These are phyloP conservation scores for Oryza meridionalis DNA, from an alignment of 176 grass and related monocot genomes.

Conservation along the genomic window DNA sequence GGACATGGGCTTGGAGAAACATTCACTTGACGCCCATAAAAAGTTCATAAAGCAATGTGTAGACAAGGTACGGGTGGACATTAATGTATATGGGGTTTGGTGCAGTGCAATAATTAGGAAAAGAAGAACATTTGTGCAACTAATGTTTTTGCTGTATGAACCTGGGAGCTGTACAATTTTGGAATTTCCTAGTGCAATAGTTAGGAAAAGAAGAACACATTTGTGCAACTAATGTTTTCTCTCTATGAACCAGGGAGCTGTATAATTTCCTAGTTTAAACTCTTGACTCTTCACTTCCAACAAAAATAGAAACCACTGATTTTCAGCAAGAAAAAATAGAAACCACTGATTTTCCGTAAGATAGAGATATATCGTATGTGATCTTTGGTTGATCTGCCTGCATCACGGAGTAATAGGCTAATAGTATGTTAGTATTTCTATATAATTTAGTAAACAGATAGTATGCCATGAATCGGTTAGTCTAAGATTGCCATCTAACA, in stretches of 20 bases:
- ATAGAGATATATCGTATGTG: background rate
- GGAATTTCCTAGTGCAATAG: background rate
- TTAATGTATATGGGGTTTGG: conserved; percentile 11
- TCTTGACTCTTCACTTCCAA: background rate
- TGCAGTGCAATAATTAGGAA: conserved; percentile 22
- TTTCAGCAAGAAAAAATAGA: background rate
- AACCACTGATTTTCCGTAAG: background rate
- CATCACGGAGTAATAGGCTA: background rate
- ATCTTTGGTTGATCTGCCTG: conserved; percentile 4
- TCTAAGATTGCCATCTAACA: background rate
- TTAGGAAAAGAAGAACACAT: too few species aligned
- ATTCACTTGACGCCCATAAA: conserved; percentile 86
- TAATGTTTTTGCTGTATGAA: background rate
- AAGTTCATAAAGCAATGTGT: conserved; percentile 84
- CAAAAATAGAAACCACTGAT: background rate
- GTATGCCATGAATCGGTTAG: conserved; percentile 5
- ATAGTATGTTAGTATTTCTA: conserved; percentile 12
- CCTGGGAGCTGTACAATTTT: background rate
- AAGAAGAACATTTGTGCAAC: background rate
- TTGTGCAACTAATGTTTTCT: conserved; percentile 12
- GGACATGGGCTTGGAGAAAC: conserved; percentile 68
- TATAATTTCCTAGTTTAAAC: background rate
- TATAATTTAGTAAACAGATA: background rate
- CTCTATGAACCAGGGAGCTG: background rate
- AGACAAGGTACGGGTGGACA: conserved; percentile 60